Base-by-base conservation (phyloP, 352 stramenopile genomes). In the Pythium dissotocum region DNA sequence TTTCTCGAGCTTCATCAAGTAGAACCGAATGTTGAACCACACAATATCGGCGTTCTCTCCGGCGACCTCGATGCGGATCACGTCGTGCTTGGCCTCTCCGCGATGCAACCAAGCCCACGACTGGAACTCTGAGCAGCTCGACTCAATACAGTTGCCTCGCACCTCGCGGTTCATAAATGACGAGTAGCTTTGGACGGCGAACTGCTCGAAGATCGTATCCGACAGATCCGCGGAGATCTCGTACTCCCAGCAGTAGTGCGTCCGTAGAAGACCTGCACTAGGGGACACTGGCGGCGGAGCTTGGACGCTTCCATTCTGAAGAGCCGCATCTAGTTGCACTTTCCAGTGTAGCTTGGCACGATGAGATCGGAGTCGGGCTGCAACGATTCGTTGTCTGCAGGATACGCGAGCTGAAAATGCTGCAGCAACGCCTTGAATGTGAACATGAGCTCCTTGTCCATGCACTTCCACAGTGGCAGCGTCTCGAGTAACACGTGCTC, bases 351-450 rank as follows among this genome's bases (percentile, higher is more conserved):
- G 12, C 55, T 53, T 6, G 67, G 67, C 1, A 73, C 38, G 33
- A 73, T 73, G 2, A 73, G 40, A 44, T 73, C 67, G 8, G 67
- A 73, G 8, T 69, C 67, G 36, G 38, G 57, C n/a, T 63, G 36
- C 67, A 73, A 66, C 14, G 44, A 36, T 6, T 8, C 18, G 16
- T 58, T 53, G 16, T 63, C 61, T 0, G 61, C 61, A 4, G 67
- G 67, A 33, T 69, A 73, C 7, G 67, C 67, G 6, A 73, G 28
- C 21, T 69, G 60, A 28, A 69, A 69, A 35, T 69, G 56, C 48
- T 73, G 61, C 0, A 73, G 49, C 1, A 73, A 30, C 32, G 48
- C 48, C 61, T 73, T 73, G 57, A 73, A 69, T 1, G 54, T 46
- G 35, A 57, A 58, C 24, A 56, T 53, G 28, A 69, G 49, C 38